phyloP scores from a whole-genome alignment of 345 rosid species.

The Linum tenue region DNA sequence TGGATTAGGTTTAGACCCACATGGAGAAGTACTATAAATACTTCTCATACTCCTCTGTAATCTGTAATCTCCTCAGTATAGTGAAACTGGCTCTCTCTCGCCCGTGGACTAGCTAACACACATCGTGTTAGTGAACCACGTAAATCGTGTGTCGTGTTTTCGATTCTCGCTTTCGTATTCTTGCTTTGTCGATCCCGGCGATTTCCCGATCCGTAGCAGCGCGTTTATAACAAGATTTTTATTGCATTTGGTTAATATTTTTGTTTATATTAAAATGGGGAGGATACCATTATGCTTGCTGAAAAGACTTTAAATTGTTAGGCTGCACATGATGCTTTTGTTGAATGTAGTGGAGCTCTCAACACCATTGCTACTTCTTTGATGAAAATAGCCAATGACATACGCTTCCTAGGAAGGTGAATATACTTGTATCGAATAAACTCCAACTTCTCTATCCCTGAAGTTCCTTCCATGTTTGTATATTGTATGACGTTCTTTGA shows the following conservation, averaged over 20 bases:
- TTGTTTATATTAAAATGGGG: not conserved
- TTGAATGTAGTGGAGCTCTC: constrained; percentile 88
- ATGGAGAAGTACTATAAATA: no score
- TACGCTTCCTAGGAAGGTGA: constrained; percentile 82
- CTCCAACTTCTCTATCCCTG: not conserved
- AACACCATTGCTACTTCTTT: constrained; percentile 71
- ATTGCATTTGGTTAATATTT: constrained; percentile 5
- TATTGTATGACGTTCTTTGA: constrained; percentile 18
- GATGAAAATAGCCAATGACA: constrained; percentile 92
- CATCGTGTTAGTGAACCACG: no score
- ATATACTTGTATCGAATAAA: constrained; percentile 3
- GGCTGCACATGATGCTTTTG: constrained; percentile 99
- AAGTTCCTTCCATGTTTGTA: constrained; percentile 14
- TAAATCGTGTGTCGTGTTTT: no score
- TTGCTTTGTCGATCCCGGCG: no score
- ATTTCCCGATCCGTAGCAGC: no score
- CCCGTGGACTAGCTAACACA: no score
- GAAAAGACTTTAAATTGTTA: constrained; percentile 22
- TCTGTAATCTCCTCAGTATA: no score
- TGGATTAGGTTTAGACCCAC: no score
- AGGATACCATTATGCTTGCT: constrained; percentile 11
- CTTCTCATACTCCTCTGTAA: no score
- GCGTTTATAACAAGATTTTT: no score
- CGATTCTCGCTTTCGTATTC: no score
- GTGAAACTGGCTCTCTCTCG: no score